Evolutionary conservation across 1,284 basidiomycete genomes (phyloP).

Genomic region (Apiotrichum domesticum): DNA sequence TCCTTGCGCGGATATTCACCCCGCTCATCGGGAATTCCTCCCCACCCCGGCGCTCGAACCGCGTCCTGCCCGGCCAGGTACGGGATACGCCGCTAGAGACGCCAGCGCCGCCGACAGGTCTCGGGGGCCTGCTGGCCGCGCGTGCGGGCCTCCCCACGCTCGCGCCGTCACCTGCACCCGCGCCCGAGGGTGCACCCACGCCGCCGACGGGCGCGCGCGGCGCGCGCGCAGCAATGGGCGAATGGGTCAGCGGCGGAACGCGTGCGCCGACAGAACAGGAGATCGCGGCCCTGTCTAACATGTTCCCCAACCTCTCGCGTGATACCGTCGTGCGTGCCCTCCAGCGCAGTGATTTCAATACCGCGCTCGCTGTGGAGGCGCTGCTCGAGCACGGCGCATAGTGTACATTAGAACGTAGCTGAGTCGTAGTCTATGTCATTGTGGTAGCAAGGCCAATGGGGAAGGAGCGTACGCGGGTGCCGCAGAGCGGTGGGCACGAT

Average conservation of each 20-base stretch:
- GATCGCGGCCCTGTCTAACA: slow-evolving; percentile 59
- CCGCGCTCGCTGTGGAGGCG: slow-evolving; percentile 74
- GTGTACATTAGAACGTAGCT: neutral
- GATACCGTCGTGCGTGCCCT: slow-evolving; percentile 70
- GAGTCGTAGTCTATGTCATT: neutral
- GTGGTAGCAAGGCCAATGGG: too few species aligned
- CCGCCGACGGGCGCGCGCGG: slow-evolving; percentile 15
- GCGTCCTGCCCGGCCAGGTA: slow-evolving; percentile 56
- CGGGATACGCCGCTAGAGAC: slow-evolving; percentile 12
- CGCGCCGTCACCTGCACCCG: too few species aligned
- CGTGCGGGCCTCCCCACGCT: slow-evolving; percentile 10
- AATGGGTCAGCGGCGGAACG: slow-evolving; percentile 65
- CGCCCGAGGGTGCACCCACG: neutral
- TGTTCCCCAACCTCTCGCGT: slow-evolving; percentile 74
- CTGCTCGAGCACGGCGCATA: slow-evolving; percentile 46
- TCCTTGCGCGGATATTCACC: slow-evolving; percentile 54
- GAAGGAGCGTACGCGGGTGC: too few species aligned
- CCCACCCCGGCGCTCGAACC: slow-evolving; percentile 53
- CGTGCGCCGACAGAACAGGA: slow-evolving; percentile 68
- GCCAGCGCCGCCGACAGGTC: neutral
- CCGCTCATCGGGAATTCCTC: slow-evolving; percentile 61
- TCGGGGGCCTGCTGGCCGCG: slow-evolving; percentile 16
- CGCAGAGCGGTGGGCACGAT: too few species aligned
- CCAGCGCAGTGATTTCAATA: slow-evolving; percentile 65
- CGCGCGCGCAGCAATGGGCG: slow-evolving; percentile 57